Evolutionary conservation across 2,329 filamentous ascomycete species (phyloP).

Genomic region (Ceratocystis cubensis): DNA sequence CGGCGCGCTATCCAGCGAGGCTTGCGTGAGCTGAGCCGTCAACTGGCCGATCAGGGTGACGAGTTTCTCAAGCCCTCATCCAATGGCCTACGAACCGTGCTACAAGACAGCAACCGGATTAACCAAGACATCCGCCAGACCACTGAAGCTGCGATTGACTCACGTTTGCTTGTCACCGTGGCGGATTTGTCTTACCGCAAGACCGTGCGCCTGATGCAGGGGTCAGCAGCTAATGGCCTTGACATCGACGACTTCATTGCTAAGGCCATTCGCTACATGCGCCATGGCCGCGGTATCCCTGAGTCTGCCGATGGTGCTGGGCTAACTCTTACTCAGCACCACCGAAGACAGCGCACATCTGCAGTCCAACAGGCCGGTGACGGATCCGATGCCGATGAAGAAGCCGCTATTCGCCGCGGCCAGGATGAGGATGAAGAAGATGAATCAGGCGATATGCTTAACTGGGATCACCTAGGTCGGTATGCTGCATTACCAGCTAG

Average conservation of each 20-base stretch:
- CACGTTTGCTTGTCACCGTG: slow-evolving; percentile 67
- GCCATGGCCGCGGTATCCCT: slow-evolving; percentile 44
- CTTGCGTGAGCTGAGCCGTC: slow-evolving; percentile 54
- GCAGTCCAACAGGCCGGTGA: slow-evolving; percentile 25
- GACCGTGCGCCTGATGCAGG: slow-evolving; percentile 59
- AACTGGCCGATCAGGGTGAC: slow-evolving; percentile 47
- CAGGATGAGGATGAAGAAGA: slow-evolving; percentile 37
- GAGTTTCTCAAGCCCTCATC: slow-evolving; percentile 58
- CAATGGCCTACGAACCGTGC: slow-evolving; percentile 49
- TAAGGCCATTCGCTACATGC: slow-evolving; percentile 83
- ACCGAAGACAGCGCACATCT: slow-evolving; percentile 30
- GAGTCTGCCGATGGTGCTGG: slow-evolving; percentile 32
- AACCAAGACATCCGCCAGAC: slow-evolving; percentile 70
- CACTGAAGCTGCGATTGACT: slow-evolving; percentile 79
- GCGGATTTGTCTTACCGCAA: slow-evolving; percentile 72
- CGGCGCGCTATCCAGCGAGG: slow-evolving; percentile 57
- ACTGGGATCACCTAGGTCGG: slow-evolving; percentile 75
- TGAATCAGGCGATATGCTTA: slow-evolving; percentile 62
- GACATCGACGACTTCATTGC: slow-evolving; percentile 87
- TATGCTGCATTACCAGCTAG: slow-evolving; percentile 63
- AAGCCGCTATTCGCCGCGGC: slow-evolving; percentile 26
- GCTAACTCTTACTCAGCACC: slow-evolving; percentile 38
- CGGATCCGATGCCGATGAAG: slow-evolving; percentile 25
- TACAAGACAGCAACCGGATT: slow-evolving; percentile 53
- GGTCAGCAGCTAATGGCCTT: slow-evolving; percentile 59